Evolutionary conservation across 2,329 filamentous ascomycete species (phyloP), one percentile per base, ranked within the genome.

Genomic region (Claviceps spartinae): DNA sequence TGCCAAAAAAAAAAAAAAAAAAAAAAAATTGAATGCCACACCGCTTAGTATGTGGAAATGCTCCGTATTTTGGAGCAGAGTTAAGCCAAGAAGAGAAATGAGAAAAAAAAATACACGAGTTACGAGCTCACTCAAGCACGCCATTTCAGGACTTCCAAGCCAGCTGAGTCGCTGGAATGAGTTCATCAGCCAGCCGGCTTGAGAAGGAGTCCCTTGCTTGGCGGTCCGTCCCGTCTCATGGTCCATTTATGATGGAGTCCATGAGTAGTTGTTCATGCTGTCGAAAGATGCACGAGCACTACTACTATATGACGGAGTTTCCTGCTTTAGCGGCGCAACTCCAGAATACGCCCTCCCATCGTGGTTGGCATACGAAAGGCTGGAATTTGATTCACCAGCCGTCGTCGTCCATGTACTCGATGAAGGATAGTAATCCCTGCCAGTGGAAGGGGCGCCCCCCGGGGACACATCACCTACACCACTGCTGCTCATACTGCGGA

Each of bases 181-280:
- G 5, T 6, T 26, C 44, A 34, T 34, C 26, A 36, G n/a, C 26
- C 13, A 20, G 47, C 16, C 8, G n/a, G 14, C 1, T 5, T 18
- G n/a, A 41, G 16, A n/a, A 20, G 3, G 3, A 22, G 14, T 26
- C 8, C 26, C 20, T 5, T 41, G 14, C 22, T 26, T 26, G 36
- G 20, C 47, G 20, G 6, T 2, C 16, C n/a, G 22, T 18, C 9
- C 9, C 9, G 3, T 11, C 30, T 34, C 30, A 34, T 34, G 11
- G 42, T 22, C 18, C n/a, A 13, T 43, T 57, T 64, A 77, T 52
- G 72, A 75, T 49, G 71, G 67, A 56, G 72, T 78, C 78, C 78
- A 81, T 36, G 76, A 77, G 61, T 81, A 81, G 60, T 79, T 74
- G 61, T 71, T 74, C 63, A 78, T 68, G 48, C 66, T 67, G 51